Percentiles rank a stretch among this genome's conserved stretches.
phyloP scores from a whole-genome alignment of 192 early-diverging fungal species.

The Coemansia sp. region DNA sequence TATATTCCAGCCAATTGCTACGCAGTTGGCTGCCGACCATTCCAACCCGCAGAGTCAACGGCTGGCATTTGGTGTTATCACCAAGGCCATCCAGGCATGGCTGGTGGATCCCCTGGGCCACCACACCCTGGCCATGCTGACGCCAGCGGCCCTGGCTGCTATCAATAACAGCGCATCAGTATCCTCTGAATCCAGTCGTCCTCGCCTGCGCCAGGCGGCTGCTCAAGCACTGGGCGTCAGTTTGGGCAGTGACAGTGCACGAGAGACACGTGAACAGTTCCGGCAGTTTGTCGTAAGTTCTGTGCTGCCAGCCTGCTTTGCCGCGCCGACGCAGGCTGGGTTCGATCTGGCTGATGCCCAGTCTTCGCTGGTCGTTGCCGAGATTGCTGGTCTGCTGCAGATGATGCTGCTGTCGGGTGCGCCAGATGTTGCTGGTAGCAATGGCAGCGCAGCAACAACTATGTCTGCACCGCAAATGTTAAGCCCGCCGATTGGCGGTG shows the following conservation, averaged over 20 bases:
- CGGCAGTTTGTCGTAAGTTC: constrained; percentile 74
- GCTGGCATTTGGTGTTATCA: constrained; percentile 39
- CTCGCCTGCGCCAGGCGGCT: constrained; percentile 27
- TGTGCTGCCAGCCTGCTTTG: constrained; percentile 74
- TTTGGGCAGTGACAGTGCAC: constrained; percentile 18
- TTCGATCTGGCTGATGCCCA: constrained; percentile 80
- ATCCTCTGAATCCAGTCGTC: constrained; percentile 3
- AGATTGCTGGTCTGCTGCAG: constrained; percentile 54
- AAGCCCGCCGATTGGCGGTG: constrained; percentile 31
- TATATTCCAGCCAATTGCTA: constrained; percentile 38
- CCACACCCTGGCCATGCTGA: constrained; percentile 49
- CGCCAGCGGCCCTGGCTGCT: constrained; percentile 31
- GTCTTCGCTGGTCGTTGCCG: constrained; percentile 62
- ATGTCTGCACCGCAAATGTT: constrained; percentile 35
- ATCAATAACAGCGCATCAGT: constrained; percentile 18
- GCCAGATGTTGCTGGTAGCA: constrained; percentile 23
- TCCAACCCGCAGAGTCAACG: constrained; percentile 40
- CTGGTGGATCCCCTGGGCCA: constrained; percentile 45
- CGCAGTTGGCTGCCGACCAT: constrained; percentile 29
- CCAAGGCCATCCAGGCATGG: constrained; percentile 50
- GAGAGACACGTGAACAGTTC: constrained; percentile 54
- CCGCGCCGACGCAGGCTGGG: constrained; percentile 68
- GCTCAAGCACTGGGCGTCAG: constrained; percentile 26
- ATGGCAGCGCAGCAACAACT: constrained; percentile 13
- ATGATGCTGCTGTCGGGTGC: constrained; percentile 48